A percentile compares a stretch with the other conserved stretches of the same genome.
Evolutionary conservation across 805 yeast species (phyloP).

Genomic region (Kodamaea hsintzibuensis): DNA sequence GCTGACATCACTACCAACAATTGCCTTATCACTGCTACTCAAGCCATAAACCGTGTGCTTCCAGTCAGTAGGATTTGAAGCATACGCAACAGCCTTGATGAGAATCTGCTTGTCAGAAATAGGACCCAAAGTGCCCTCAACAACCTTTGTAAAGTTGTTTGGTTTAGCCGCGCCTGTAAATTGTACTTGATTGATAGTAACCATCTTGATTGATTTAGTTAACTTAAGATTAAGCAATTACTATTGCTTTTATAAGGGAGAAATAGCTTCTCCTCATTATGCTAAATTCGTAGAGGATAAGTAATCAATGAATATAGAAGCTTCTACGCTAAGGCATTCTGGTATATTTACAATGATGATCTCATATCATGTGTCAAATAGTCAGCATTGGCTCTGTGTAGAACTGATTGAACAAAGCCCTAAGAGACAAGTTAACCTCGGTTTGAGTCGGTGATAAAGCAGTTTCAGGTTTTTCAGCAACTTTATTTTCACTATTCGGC

Average conservation of each 20-base stretch:
- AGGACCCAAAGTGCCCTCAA: background rate
- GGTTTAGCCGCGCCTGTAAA: background rate
- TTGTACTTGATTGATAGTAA: background rate
- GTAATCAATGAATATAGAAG: background rate
- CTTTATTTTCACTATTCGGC: too few relatives aligned
- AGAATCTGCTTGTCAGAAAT: conserved; percentile 26
- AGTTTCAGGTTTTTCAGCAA: too few relatives aligned
- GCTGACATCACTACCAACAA: conserved; percentile 62
- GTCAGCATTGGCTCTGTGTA: too few relatives aligned
- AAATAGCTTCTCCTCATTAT: too few relatives aligned
- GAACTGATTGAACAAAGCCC: too few relatives aligned
- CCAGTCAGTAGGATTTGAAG: conserved; percentile 73
- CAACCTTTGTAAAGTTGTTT: background rate
- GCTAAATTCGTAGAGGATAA: background rate
- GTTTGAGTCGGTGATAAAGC: too few relatives aligned
- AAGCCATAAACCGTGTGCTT: conserved; percentile 47
- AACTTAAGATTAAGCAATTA: too few relatives aligned
- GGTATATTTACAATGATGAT: too few relatives aligned
- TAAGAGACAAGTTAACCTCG: too few relatives aligned
- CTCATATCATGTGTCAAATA: too few relatives aligned
- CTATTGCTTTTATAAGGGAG: too few relatives aligned
- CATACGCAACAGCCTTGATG: conserved; percentile 53
- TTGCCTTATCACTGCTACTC: conserved; percentile 45
- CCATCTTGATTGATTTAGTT: background rate
- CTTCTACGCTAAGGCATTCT: background rate